Percentiles rank a stretch among this genome's conserved stretches.
Evolutionary conservation across 139 green algal species (phyloP).

Genomic region (Micractinium sp.): DNA sequence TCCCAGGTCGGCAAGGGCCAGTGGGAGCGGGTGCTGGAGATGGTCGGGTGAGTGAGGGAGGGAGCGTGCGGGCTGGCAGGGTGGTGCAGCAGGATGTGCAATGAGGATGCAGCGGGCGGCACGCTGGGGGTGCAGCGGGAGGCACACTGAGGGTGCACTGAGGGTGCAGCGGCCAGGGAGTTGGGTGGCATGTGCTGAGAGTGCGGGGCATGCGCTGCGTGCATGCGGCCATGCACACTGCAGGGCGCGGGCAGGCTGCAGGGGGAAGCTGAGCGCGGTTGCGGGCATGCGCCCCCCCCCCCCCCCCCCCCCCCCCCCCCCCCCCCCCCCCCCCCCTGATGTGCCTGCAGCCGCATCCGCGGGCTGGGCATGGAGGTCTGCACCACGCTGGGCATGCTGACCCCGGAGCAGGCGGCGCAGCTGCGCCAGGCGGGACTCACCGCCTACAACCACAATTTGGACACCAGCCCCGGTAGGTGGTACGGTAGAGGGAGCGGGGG

Average conservation of each 20-base stretch:
- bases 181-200: too few species aligned
- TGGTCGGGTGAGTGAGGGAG: slow-evolving; percentile 66
- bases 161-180: too few species aligned
- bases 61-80: background rate
- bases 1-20: slow-evolving; percentile 87
- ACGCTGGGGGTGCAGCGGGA: background rate
- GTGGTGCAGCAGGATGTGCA: background rate
- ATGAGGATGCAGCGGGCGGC: background rate
- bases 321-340: background rate
- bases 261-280: too few species aligned
- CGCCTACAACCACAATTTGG: slow-evolving; percentile 99
- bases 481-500: too few species aligned
- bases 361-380: slow-evolving; percentile 91
- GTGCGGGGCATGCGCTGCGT: too few species aligned
- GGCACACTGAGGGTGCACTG: background rate
- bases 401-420: slow-evolving; percentile 75
- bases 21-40: slow-evolving; percentile 92
- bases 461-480: slow-evolving; percentile 79
- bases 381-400: slow-evolving; percentile 87
- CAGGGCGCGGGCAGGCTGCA: too few species aligned
- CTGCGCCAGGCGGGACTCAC: slow-evolving; percentile 94
- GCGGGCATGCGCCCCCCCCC: too few species aligned
- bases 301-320: too few species aligned
- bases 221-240: too few species aligned
- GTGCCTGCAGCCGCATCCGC: slow-evolving; percentile 61